phyloP scores from a whole-genome alignment of 2,329 filamentous ascomycete genomes.

The Cucurbitaria berberidis region DNA sequence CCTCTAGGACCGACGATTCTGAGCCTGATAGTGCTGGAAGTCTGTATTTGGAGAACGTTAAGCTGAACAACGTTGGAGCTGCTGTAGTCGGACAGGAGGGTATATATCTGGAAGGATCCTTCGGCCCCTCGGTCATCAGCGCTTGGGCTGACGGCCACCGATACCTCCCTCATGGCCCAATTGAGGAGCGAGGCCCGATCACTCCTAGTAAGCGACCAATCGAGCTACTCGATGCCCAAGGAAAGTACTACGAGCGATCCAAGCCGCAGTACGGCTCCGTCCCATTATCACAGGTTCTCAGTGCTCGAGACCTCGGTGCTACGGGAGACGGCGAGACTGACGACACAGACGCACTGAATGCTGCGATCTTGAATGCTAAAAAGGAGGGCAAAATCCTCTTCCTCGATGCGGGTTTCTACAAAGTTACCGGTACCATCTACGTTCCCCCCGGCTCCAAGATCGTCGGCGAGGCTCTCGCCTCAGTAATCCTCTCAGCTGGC shows the following conservation, averaged over 20 bases:
- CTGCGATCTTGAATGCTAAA: conserved; percentile 68
- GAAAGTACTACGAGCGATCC: conserved; percentile 57
- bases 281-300: conserved; percentile 67
- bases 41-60: conserved; percentile 66
- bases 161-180: conserved; percentile 48
- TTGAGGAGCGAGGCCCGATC: conserved; percentile 53
- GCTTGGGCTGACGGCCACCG: conserved; percentile 45
- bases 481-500: conserved; percentile 80
- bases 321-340: conserved; percentile 85
- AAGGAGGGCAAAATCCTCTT: conserved; percentile 61
- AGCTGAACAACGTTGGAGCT: conserved; percentile 55
- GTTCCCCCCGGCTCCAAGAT: conserved; percentile 75
- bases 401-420: conserved; percentile 64
- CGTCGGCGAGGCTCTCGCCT: conserved; percentile 83
- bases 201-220: conserved; percentile 50
- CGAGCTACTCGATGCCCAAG: conserved; percentile 52
- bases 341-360: conserved; percentile 80
- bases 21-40: conserved; percentile 56
- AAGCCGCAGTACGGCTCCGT: conserved; percentile 58
- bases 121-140: conserved; percentile 23
- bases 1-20: conserved; percentile 52
- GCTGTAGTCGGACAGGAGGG: conserved; percentile 32
- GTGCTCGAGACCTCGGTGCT: conserved; percentile 57
- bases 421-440: conserved; percentile 61
- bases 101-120: conserved; percentile 35